A percentile compares a stretch with the other conserved stretches of the same genome.
These are phyloP conservation scores for Picea mariana DNA, from an alignment of 83 land plant species.

Conservation along the genomic window DNA sequence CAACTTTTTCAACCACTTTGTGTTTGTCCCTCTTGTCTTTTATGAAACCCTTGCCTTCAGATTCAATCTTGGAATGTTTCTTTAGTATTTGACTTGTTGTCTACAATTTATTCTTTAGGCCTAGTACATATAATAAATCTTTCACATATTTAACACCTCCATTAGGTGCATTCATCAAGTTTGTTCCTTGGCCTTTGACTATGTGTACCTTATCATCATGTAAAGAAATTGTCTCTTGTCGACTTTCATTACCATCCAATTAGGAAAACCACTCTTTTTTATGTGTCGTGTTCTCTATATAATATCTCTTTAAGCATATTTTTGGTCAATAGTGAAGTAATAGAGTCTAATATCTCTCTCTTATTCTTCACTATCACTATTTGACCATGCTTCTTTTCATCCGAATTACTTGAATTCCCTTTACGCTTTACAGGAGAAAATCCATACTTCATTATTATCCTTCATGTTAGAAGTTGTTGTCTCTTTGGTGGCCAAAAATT, in stretches of 20 bases:
- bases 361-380: no score
- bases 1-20: background rate
- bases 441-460: no score
- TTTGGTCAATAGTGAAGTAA: no score
- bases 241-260: background rate
- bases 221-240: background rate
- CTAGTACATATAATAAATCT: background rate
- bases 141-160: background rate
- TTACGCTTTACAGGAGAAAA: no score
- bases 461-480: no score
- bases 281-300: background rate
- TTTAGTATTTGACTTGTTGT: background rate
- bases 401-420: no score
- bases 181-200: background rate
- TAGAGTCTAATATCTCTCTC: no score
- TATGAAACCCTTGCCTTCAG: background rate
- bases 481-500: no score
- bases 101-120: background rate
- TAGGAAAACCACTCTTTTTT: background rate
- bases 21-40: background rate
- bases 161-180: background rate
- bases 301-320: background rate
- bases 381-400: no score
- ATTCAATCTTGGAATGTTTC: background rate
- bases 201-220: background rate